Conservation (phyloP, 2,329 filamentous ascomycete species). For the Xylariaceae sp. region DNA sequence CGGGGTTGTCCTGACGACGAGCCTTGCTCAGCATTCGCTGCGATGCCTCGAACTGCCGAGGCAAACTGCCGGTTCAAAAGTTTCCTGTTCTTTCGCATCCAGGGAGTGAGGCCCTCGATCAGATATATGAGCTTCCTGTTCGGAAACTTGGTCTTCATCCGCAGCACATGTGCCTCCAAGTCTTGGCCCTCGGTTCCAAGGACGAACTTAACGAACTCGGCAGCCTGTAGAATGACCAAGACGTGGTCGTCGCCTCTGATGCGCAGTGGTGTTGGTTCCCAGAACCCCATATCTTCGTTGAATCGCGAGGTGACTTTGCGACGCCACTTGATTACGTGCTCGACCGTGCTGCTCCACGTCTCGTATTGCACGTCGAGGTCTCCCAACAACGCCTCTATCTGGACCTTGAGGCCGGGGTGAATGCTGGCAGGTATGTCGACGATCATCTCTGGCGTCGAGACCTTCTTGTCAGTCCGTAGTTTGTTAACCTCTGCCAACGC, state of each 20-base stretch:
- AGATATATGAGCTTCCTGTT: conserved; percentile 58
- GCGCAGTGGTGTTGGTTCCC: conserved; percentile 55
- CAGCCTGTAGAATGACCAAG: conserved; percentile 55
- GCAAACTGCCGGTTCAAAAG: conserved; percentile 63
- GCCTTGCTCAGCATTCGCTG: conserved; percentile 29
- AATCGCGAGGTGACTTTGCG: conserved; percentile 60
- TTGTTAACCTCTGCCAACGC: conserved; percentile 71
- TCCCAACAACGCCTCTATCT: conserved; percentile 45
- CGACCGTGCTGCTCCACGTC: conserved; percentile 41
- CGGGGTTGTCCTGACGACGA: conserved; percentile 24
- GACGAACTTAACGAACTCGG: conserved; percentile 60
- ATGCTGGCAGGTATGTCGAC: conserved; percentile 60
- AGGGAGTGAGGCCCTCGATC: conserved; percentile 61
- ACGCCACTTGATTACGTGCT: conserved; percentile 60
- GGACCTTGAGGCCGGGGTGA: conserved; percentile 38
- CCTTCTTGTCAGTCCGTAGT: conserved; percentile 65
- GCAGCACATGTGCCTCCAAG: conserved; percentile 54
- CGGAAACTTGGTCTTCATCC: conserved; percentile 49
- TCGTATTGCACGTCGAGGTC: conserved; percentile 44
- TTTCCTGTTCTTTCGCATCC: conserved; percentile 64
- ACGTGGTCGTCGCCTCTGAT: conserved; percentile 55
- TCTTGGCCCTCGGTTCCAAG: conserved; percentile 40
- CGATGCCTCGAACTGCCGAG: conserved; percentile 52
- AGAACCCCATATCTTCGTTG: conserved; percentile 55
- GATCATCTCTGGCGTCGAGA: conserved; percentile 72